These are phyloP conservation scores for Leishmania tarentolae DNA, from an alignment of 208 protist genomes.

Conservation along the genomic window DNA sequence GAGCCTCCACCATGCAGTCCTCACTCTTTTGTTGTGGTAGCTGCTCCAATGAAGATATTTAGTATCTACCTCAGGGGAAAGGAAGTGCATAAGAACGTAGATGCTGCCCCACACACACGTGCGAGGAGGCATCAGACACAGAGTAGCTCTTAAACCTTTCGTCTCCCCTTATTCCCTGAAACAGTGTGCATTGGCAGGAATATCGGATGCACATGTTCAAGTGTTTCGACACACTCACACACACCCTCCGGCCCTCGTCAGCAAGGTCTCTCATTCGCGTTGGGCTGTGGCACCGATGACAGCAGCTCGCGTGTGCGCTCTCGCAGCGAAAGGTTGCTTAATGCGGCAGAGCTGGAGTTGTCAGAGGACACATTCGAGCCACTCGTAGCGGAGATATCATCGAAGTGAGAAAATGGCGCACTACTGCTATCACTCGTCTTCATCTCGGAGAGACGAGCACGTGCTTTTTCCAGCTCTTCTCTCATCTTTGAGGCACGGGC, in stretches of 20 bases:
- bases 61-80: background rate
- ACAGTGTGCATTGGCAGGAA: background rate
- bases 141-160: background rate
- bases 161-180: background rate
- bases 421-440: slow-evolving; percentile 13
- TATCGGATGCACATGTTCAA: background rate
- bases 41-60: background rate
- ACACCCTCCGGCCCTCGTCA: too few species aligned
- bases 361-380: slow-evolving; percentile 12
- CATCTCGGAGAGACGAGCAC: slow-evolving; percentile 35
- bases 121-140: background rate
- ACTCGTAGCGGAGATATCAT: slow-evolving; percentile 13
- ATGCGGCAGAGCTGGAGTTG: background rate
- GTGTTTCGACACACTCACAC: background rate
- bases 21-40: background rate
- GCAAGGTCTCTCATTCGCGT: slow-evolving; percentile 6
- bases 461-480: slow-evolving; percentile 62
- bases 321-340: slow-evolving; percentile 28
- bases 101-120: background rate
- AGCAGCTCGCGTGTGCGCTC: slow-evolving; percentile 36
- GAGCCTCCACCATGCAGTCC: background rate
- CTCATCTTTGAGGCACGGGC: slow-evolving; percentile 66
- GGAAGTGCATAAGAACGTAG: background rate
- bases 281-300: slow-evolving; percentile 23
- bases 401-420: slow-evolving; percentile 3